Evolutionary conservation across 2,329 filamentous ascomycete genomes (phyloP).

Genomic region (Botrytis paeoniae): DNA sequence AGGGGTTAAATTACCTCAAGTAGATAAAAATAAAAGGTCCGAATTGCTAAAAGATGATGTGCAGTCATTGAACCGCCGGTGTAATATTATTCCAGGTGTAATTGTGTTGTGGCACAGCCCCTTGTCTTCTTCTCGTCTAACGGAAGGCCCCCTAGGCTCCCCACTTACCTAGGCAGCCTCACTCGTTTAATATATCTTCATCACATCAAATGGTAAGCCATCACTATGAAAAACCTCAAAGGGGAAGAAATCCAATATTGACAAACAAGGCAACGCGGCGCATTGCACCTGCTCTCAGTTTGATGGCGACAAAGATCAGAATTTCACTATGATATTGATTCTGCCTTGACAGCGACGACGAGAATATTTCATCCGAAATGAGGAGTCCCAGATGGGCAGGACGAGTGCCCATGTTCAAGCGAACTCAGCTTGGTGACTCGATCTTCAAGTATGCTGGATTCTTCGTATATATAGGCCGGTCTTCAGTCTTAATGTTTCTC

Average conservation of each 20-base stretch:
- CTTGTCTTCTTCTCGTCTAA: neutral
- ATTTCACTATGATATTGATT: neutral
- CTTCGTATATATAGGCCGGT: neutral
- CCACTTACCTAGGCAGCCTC: neutral
- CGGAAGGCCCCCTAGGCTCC: neutral
- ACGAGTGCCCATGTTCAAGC: neutral
- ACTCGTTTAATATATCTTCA: neutral
- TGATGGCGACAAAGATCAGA: neutral
- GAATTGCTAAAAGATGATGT: neutral
- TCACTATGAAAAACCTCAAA: neutral
- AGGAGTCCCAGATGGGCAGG: neutral
- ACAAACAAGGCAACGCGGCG: neutral
- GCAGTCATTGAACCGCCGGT: neutral
- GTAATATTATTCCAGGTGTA: neutral
- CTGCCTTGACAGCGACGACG: neutral
- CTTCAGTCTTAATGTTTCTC: neutral
- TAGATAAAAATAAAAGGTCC: neutral
- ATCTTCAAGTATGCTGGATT: neutral
- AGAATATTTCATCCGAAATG: neutral
- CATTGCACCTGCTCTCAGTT: neutral
- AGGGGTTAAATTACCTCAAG: neutral
- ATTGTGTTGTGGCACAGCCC: neutral
- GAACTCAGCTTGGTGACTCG: neutral
- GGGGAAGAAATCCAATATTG: neutral
- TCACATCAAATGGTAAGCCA: neutral